Percentiles rank a stretch among this genome's conserved stretches.
These are phyloP conservation scores for Gracilaria caudata DNA, from an alignment of 23 red algal species.

Conservation along the genomic window DNA sequence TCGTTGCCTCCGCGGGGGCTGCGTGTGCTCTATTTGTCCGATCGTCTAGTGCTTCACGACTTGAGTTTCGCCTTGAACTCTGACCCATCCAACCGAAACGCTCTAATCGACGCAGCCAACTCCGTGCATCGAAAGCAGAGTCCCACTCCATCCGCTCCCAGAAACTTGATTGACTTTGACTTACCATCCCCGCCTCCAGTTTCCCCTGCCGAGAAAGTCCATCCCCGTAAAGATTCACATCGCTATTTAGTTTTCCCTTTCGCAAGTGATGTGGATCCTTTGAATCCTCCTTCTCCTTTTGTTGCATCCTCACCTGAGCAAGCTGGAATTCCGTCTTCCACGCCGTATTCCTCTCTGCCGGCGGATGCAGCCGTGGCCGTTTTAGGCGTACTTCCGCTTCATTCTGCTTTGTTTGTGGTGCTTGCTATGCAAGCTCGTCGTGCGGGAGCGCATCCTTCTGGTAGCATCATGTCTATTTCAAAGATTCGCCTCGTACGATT, in stretches of 20 bases:
- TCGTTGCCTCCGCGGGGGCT: slow-evolving; percentile 57
- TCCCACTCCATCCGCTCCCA: slow-evolving; percentile 1
- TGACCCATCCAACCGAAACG: slow-evolving; percentile 80
- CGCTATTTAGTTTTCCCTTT: slow-evolving; percentile 80
- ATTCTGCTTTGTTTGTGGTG: slow-evolving; percentile 67
- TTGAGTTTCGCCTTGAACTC: slow-evolving; percentile 28
- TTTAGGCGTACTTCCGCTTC: slow-evolving; percentile 77
- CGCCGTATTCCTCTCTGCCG: slow-evolving; percentile 8
- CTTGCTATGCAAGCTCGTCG: slow-evolving; percentile 61
- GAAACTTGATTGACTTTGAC: slow-evolving; percentile 48
- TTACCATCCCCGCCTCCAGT: slow-evolving; percentile 43
- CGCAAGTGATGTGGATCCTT: slow-evolving; percentile 19
- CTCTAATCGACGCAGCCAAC: slow-evolving; percentile 88
- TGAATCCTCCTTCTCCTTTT: not conserved
- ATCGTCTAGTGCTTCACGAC: slow-evolving; percentile 88
- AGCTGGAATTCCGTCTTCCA: slow-evolving; percentile 35
- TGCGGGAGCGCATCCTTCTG: slow-evolving; percentile 67
- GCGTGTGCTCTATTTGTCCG: slow-evolving; percentile 71
- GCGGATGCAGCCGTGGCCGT: slow-evolving; percentile 80
- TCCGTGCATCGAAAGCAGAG: slow-evolving; percentile 30
- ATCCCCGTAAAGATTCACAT: slow-evolving; percentile 45
- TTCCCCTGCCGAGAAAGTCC: slow-evolving; percentile 27
- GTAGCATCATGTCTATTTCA: slow-evolving; percentile 46
- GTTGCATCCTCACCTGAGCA: slow-evolving; percentile 29
- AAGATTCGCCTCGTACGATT: slow-evolving; percentile 71